Evolutionary conservation across 1,139 yeast species (phyloP).

Genomic region (Lodderomyces metapsilosis): DNA sequence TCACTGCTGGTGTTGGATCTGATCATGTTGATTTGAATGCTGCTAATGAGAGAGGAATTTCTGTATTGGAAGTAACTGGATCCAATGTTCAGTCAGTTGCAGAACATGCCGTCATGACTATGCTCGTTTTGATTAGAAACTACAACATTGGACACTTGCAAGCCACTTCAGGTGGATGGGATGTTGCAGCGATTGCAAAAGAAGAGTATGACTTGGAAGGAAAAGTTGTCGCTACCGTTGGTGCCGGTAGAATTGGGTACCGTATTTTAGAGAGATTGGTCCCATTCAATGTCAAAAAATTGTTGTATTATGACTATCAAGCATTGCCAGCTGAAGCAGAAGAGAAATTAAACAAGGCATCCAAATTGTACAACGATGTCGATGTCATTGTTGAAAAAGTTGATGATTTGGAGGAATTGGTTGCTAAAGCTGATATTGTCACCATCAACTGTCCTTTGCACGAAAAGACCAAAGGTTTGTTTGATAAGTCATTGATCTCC

Average conservation of each 20-base stretch:
- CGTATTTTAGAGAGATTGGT: constrained; percentile 70
- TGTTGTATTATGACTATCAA: constrained; percentile 77
- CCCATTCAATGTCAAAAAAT: constrained; percentile 73
- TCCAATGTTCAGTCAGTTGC: constrained; percentile 80
- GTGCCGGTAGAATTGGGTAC: constrained; percentile 82
- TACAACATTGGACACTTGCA: constrained; percentile 78
- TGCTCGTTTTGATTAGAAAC: constrained; percentile 69
- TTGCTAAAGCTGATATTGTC: constrained; percentile 67
- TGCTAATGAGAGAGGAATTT: constrained; percentile 61
- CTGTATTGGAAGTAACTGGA: constrained; percentile 80
- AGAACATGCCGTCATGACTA: constrained; percentile 78
- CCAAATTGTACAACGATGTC: constrained; percentile 37
- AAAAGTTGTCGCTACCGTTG: constrained; percentile 75
- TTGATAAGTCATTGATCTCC: constrained; percentile 65
- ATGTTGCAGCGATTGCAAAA: constrained; percentile 75
- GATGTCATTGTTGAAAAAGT: constrained; percentile 56
- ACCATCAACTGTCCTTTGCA: constrained; percentile 80
- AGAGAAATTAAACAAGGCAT: constrained; percentile 45
- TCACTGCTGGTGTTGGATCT: constrained; percentile 86
- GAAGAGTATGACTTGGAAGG: constrained; percentile 74
- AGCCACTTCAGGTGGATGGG: constrained; percentile 63
- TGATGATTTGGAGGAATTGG: constrained; percentile 63
- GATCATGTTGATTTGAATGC: constrained; percentile 78
- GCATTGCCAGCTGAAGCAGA: constrained; percentile 58
- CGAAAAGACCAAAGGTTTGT: constrained; percentile 63